Conservation (phyloP, 2,329 filamentous ascomycete genomes). For the Pyrenochaeta sp. region DNA sequence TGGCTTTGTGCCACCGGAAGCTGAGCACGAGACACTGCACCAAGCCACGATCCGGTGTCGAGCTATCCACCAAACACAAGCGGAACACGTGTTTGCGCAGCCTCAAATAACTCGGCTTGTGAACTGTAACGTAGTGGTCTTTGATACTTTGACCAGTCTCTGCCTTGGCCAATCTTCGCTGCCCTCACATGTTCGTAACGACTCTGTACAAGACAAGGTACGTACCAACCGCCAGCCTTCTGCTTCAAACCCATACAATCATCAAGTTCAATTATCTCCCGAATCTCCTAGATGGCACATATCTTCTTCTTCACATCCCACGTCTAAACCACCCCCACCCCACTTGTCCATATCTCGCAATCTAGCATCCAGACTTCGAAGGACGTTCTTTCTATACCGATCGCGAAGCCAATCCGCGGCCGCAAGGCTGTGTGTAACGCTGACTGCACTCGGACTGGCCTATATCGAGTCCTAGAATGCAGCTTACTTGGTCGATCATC, state of each 20-base stretch:
- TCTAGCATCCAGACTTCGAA: neutral
- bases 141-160: neutral
- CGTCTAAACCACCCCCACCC: neutral
- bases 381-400: neutral
- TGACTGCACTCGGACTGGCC: neutral
- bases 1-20: neutral
- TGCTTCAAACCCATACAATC: neutral
- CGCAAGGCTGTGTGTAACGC: neutral
- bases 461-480: neutral
- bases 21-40: too few species aligned
- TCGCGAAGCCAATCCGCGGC: neutral
- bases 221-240: neutral
- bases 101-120: neutral
- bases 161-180: neutral
- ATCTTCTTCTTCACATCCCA: neutral
- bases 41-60: neutral
- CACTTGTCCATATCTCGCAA: neutral
- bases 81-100: neutral
- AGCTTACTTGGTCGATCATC: too few species aligned
- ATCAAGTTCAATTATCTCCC: neutral
- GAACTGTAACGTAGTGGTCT: neutral
- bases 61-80: neutral
- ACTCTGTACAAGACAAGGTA: neutral
- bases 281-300: neutral
- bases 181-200: too few species aligned